Evolutionary conservation across 2,329 filamentous ascomycete species (phyloP).

Genomic region (Colletotrichum sublineola): DNA sequence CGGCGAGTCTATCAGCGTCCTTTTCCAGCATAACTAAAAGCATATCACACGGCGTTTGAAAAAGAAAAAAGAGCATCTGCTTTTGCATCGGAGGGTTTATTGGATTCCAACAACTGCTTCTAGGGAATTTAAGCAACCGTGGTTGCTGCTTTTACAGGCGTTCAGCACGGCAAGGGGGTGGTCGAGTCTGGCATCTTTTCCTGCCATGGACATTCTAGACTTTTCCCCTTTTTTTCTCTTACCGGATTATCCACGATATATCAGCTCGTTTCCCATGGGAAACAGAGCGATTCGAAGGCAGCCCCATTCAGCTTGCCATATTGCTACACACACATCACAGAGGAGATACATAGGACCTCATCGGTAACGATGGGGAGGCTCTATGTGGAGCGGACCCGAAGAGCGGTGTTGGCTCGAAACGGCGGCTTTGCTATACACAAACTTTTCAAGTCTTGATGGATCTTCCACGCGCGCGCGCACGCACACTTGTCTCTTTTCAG

Average conservation of each 20-base stretch:
- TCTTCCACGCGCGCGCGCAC: neutral
- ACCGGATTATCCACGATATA: constrained; percentile 28
- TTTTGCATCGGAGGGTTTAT: constrained; percentile 43
- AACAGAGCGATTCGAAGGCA: constrained; percentile 20
- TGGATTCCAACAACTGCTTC: constrained; percentile 37
- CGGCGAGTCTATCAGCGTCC: constrained; percentile 95
- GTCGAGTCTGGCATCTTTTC: constrained; percentile 35
- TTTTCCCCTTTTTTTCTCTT: constrained; percentile 24
- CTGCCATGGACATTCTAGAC: constrained; percentile 37
- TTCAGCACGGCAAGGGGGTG: constrained; percentile 33
- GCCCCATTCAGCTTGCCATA: constrained; percentile 21
- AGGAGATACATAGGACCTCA: constrained; percentile 22
- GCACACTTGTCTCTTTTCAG: constrained; percentile 17
- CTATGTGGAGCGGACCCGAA: constrained; percentile 29
- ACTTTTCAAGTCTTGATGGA: constrained; percentile 29
- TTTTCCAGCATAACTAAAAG: constrained; percentile 68
- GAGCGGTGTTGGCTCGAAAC: constrained; percentile 28
- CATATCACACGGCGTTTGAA: constrained; percentile 40
- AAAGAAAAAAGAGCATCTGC: constrained; percentile 31
- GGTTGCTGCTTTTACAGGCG: constrained; percentile 38
- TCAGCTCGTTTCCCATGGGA: constrained; percentile 29
- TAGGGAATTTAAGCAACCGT: constrained; percentile 32
- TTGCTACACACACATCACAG: constrained; percentile 30
- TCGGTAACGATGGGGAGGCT: constrained; percentile 30
- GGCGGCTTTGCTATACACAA: constrained; percentile 40